Evolutionary conservation across 1,284 basidiomycete genomes (phyloP), one percentile per base, ranked within the genome.

Genomic region (Naganishia cerealis): DNA sequence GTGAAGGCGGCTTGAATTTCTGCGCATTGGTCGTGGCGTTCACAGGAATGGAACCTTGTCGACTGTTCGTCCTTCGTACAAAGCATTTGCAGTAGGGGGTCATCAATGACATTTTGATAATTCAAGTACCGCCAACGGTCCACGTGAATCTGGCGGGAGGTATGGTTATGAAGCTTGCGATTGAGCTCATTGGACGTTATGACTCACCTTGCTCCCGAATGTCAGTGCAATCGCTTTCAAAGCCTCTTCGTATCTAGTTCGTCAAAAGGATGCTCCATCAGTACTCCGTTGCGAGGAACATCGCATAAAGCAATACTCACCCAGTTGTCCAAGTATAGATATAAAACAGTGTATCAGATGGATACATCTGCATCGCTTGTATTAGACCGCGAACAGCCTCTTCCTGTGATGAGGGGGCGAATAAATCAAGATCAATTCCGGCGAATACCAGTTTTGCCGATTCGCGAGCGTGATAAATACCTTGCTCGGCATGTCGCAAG

Each of bases 281-380:
- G 39, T 33, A 26, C 21, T n/a, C 26, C 0, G 39, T 18, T 8
- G 42, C 57, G 26, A 9, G 29, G 29, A 36, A 33, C 15, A 13
- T 16, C 9, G n/a, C 46, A 24, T 9, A 43, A 39, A 65, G 43
- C 10, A 16, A n/a, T 43, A 67, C 76, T 72, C 56, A 83, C 33
- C 94, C 94, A 87, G 90, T 93, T 0, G 93, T 96, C 94, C 94
- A 97, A 0, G 86, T 78, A 73, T 97, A 93, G 71, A 97, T 84
- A 81, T 91, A 97, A 81, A 97, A 95, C 57, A 86, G 83, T 0
- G 88, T 88, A 6, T 84, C 81, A 0, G 81, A 69, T 0, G 92
- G 90, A 71, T 88, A 90, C 10, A 86, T 74, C 6, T 82, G 81
- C 79, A 95, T 88, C 0, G 93, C 82, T 10, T 85, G 79, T 24